These are phyloP conservation scores for Conticribra weissflogii DNA, from an alignment of 108 stramenopile genomes.

Conservation along the genomic window DNA sequence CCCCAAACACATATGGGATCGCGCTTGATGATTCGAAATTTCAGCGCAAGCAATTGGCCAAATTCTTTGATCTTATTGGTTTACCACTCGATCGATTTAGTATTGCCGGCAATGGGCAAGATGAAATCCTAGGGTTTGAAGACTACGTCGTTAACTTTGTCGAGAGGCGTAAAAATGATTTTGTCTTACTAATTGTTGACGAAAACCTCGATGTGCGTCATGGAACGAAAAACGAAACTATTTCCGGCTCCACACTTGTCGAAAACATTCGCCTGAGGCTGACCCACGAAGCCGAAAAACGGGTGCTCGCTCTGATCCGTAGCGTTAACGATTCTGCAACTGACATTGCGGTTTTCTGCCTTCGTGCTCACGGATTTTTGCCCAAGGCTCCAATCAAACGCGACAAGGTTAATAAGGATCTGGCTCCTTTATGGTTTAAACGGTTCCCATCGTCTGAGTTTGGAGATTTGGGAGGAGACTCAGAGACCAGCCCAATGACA, in stretches of 20 bases:
- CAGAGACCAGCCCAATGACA: neutral
- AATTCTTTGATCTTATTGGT: conserved; percentile 48
- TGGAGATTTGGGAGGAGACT: conserved; percentile 6
- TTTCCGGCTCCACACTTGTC: conserved; percentile 43
- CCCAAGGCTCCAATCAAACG: conserved; percentile 8
- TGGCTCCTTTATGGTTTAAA: conserved; percentile 38
- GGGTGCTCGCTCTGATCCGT: conserved; percentile 51
- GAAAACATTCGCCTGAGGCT: conserved; percentile 14
- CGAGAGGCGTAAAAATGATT: conserved; percentile 29
- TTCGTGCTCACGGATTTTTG: neutral
- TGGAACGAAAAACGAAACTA: conserved; percentile 5
- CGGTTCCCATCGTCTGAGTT: conserved; percentile 27
- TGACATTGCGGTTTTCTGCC: conserved; percentile 50
- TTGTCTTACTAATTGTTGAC: conserved; percentile 54
- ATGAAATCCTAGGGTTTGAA: conserved; percentile 49
- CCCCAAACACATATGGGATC: conserved; percentile 52
- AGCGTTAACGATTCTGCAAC: conserved; percentile 56
- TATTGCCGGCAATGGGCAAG: conserved; percentile 29
- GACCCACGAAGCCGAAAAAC: conserved; percentile 13
- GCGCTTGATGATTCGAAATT: conserved; percentile 68
- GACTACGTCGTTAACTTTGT: conserved; percentile 30
- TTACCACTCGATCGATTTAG: conserved; percentile 25
- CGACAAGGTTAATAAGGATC: conserved; percentile 34
- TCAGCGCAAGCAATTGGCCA: conserved; percentile 60
- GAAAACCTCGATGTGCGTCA: conserved; percentile 58